Evolutionary conservation across 2,329 filamentous ascomycete species (phyloP).

Genomic region (Stylonectria norvegica): DNA sequence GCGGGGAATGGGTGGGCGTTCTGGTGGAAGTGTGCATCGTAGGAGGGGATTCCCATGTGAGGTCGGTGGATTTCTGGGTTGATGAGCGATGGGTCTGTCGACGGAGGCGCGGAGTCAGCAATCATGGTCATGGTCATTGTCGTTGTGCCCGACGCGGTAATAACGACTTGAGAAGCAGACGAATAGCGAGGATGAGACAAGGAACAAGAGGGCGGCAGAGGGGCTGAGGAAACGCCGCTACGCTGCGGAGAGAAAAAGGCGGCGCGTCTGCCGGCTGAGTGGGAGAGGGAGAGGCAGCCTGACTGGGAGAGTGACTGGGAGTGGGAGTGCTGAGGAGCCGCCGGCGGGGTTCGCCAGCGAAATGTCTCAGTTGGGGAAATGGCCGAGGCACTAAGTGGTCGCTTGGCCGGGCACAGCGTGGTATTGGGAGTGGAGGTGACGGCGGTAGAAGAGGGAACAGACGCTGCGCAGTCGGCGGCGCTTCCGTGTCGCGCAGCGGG

Average conservation of each 20-base stretch:
- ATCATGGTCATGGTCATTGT: too few relatives aligned
- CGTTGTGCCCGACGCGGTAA: slow-evolving; percentile 8
- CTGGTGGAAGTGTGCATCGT: slow-evolving; percentile 48
- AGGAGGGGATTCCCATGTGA: slow-evolving; percentile 44
- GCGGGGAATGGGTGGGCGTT: slow-evolving; percentile 48
- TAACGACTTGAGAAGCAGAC: slow-evolving; percentile 12
- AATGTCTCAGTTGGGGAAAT: slow-evolving; percentile 26
- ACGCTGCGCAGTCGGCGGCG: slow-evolving; percentile 17
- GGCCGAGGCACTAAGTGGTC: slow-evolving; percentile 17
- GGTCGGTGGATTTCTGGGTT: slow-evolving; percentile 51
- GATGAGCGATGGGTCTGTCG: slow-evolving; percentile 54
- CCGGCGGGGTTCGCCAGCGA: slow-evolving; percentile 15
- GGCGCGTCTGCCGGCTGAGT: slow-evolving; percentile 19
- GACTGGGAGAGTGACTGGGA: neutral
- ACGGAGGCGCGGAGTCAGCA: slow-evolving; percentile 35
- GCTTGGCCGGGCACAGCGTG: slow-evolving; percentile 8
- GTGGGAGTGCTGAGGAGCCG: too few relatives aligned
- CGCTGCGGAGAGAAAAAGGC: slow-evolving; percentile 17
- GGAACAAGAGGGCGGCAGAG: slow-evolving; percentile 10
- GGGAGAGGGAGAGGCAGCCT: slow-evolving; percentile 5
- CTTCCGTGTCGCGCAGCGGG: neutral
- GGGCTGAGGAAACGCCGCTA: slow-evolving; percentile 24
- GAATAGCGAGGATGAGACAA: slow-evolving; percentile 3
- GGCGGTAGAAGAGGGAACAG: slow-evolving; percentile 36
- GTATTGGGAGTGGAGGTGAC: slow-evolving; percentile 18